Base-by-base conservation (phyloP, 805 yeast species). In the Kuraishia floccosa region DNA sequence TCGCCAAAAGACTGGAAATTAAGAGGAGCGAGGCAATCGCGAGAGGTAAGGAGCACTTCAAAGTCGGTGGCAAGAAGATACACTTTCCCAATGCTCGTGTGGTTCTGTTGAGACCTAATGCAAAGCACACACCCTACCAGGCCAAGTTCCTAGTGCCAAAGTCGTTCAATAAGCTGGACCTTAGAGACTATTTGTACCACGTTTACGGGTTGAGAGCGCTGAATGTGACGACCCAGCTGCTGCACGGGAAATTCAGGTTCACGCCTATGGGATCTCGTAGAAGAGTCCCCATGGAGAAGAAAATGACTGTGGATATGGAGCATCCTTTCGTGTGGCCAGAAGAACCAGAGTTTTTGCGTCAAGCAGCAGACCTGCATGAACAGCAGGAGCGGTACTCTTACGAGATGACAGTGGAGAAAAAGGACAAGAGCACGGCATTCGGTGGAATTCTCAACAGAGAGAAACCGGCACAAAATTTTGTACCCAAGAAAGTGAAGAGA, bases 251-350 rank as follows among this genome's bases (percentile, higher is more conserved):
- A 42, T 84, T 70, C 57, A 66, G 87, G 47, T 47, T 63, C 14
- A 43, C 58, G 37, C 76, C 76, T 32, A 65, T 65, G 42, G 64
- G 66, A 12, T 78, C 85, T 12, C 75, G 96, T 50, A 73, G 68
- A 58, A 72, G 94, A 56, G 62, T 65, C 6, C 76, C 87, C 1
- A 95, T 85, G 58, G 69, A 72, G 41, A 91, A 91, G 63, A 87
- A 86, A 57, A 91, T 91, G 97, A 89, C 96, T 15, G 80, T 91
- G 31, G 97, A 87, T 44, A 81, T 91, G 89, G 76, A 75, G 35
- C 85, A 89, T 41, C 98, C 99, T 16, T 91, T 91, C 50, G 68
- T 91, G 28, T 91, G 96, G 96, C 99, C 99, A 4, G 78, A 69
- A 59, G 27, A 44, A 50, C n/a, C 44, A 45, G 46, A 59, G 40